Evolutionary conservation across 352 stramenopile species (phyloP).

Genomic region (Globisporangium splendens): DNA sequence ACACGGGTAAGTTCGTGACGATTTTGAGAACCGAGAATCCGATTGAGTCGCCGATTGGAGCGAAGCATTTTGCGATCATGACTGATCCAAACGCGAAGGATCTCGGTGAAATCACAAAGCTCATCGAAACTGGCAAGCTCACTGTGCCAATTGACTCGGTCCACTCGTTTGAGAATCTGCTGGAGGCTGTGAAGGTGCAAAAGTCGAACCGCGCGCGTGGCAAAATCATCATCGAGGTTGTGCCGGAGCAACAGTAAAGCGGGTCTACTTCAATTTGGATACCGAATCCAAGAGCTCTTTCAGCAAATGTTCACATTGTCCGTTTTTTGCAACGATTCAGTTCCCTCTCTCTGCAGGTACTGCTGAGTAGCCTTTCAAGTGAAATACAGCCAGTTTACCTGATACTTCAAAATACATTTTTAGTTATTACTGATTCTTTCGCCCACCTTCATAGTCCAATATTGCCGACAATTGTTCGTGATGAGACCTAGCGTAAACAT

Average conservation of each 20-base stretch:
- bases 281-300: too few relatives aligned
- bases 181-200: slow-evolving; percentile 33
- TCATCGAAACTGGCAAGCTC: slow-evolving; percentile 35
- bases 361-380: too few relatives aligned
- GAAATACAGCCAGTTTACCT: too few relatives aligned
- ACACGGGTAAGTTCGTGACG: slow-evolving; percentile 25
- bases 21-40: slow-evolving; percentile 18
- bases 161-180: slow-evolving; percentile 34
- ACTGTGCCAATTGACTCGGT: slow-evolving; percentile 21
- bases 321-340: too few relatives aligned
- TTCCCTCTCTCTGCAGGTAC: too few relatives aligned
- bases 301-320: too few relatives aligned
- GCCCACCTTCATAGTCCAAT: too few relatives aligned
- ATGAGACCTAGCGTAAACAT: too few relatives aligned
- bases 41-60: slow-evolving; percentile 28
- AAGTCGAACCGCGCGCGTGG: slow-evolving; percentile 39
- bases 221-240: slow-evolving; percentile 51
- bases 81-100: slow-evolving; percentile 14
- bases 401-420: too few relatives aligned
- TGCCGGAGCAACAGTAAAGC: slow-evolving; percentile 12
- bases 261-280: too few relatives aligned
- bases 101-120: slow-evolving; percentile 27
- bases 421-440: too few relatives aligned
- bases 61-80: slow-evolving; percentile 12
- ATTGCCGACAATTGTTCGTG: too few relatives aligned